Conservation (phyloP, 371 early-diverging fungal species). For the Syncephalastrum monosporum region DNA sequence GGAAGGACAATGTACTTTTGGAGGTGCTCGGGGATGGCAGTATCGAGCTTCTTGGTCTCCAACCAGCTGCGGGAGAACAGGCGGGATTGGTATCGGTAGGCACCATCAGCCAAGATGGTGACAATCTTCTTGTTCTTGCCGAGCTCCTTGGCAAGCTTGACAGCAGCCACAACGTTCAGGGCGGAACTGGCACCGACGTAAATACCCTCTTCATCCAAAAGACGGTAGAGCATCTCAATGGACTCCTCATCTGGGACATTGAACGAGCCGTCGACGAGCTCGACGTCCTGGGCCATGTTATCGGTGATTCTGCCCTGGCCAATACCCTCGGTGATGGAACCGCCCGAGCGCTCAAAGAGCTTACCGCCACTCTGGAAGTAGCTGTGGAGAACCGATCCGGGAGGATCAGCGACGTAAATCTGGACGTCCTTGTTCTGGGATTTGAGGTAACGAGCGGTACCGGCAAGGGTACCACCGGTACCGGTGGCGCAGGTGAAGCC, state of each 20-base stretch:
- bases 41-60: slow-evolving; percentile 74
- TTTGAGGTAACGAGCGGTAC: slow-evolving; percentile 82
- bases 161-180: slow-evolving; percentile 91
- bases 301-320: slow-evolving; percentile 95
- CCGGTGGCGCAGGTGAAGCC: slow-evolving; percentile 92
- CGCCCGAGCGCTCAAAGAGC: slow-evolving; percentile 66
- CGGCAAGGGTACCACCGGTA: slow-evolving; percentile 92
- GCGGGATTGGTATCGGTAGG: slow-evolving; percentile 88
- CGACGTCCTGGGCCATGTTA: slow-evolving; percentile 79
- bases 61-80: slow-evolving; percentile 85
- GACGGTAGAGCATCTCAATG: slow-evolving; percentile 79
- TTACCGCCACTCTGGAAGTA: slow-evolving; percentile 75
- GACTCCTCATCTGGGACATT: slow-evolving; percentile 81
- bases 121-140: slow-evolving; percentile 80
- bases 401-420: slow-evolving; percentile 90
- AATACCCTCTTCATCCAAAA: slow-evolving; percentile 92
- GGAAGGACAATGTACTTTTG: slow-evolving; percentile 81
- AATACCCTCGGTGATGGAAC: slow-evolving; percentile 88
- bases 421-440: slow-evolving; percentile 66
- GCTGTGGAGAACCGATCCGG: slow-evolving; percentile 86
- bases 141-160: slow-evolving; percentile 83
- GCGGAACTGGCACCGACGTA: slow-evolving; percentile 93
- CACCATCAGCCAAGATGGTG: slow-evolving; percentile 91
- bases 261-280: slow-evolving; percentile 81
- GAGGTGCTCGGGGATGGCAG: slow-evolving; percentile 81